These are phyloP conservation scores for Vaccinium corymbosum DNA, from an alignment of 148 eudicot genomes.

Conservation along the genomic window DNA sequence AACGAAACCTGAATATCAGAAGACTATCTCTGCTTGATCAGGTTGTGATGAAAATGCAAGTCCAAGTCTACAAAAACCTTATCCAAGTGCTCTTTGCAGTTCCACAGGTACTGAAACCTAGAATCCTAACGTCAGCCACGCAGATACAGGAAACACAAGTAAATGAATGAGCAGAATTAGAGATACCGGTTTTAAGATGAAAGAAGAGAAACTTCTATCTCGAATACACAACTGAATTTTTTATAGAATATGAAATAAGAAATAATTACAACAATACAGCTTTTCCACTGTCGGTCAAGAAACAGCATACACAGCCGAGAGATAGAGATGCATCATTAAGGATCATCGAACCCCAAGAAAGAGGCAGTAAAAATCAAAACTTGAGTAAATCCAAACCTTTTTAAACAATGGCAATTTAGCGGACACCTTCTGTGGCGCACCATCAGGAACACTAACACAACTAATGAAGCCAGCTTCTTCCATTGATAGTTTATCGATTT, in stretches of 20 bases:
- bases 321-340: not conserved
- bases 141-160: not conserved
- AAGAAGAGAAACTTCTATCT: not conserved
- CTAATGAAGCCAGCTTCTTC: constrained; percentile 49
- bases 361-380: not conserved
- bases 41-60: not conserved
- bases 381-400: constrained; percentile 27
- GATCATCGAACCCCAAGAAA: not conserved
- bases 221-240: not conserved
- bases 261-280: not conserved
- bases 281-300: not conserved
- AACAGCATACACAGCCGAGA: not conserved
- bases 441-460: constrained; percentile 55
- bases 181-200: not conserved
- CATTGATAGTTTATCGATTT: constrained; percentile 52
- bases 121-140: constrained; percentile 28
- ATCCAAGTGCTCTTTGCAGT: constrained; percentile 51
- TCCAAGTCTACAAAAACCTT: constrained; percentile 35
- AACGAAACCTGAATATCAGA: not conserved
- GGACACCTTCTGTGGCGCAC: constrained; percentile 50
- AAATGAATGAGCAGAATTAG: not conserved
- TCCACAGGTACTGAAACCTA: constrained; percentile 42
- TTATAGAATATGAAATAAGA: not conserved
- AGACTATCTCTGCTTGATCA: not conserved
- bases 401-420: constrained; percentile 27